Conservation (phyloP, 2,329 filamentous ascomycete species). For the Claviceps pazoutovae region DNA sequence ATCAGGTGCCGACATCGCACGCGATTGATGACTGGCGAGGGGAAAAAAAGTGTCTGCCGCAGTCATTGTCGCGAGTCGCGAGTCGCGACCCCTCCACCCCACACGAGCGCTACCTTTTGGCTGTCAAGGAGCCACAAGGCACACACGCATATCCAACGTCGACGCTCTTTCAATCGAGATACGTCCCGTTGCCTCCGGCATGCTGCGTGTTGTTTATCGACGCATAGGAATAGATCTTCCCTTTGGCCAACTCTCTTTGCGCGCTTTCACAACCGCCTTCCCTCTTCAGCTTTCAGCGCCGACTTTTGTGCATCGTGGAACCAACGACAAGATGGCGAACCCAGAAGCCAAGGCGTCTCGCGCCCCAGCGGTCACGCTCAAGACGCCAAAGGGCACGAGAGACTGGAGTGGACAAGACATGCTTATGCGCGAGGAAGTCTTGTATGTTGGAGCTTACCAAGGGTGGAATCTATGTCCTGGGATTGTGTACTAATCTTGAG, state of each 20-base stretch:
- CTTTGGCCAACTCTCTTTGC: slow-evolving; percentile 1
- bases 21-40: background rate
- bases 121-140: slow-evolving; percentile 6
- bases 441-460: slow-evolving; percentile 17
- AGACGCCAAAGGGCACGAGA: slow-evolving; percentile 82
- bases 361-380: slow-evolving; percentile 37
- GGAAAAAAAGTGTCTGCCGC: background rate
- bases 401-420: slow-evolving; percentile 73
- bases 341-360: slow-evolving; percentile 29
- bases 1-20: background rate
- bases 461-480: background rate
- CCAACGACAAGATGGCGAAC: slow-evolving; percentile 16
- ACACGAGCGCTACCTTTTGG: slow-evolving; percentile 5
- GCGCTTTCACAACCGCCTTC: background rate
- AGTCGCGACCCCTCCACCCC: slow-evolving; percentile 1
- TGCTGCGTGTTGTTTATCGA: slow-evolving; percentile 9
- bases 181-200: slow-evolving; percentile 6
- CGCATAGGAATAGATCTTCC: slow-evolving; percentile 2
- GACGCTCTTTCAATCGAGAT: slow-evolving; percentile 4
- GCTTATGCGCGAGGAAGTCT: slow-evolving; percentile 70
- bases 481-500: background rate
- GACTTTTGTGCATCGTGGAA: background rate
- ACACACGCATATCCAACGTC: slow-evolving; percentile 4
- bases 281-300: background rate
- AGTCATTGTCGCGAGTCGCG: slow-evolving; percentile 3